phyloP scores from a whole-genome alignment of 2,329 filamentous ascomycete genomes.

The Aspergillus pseudoglaucus region DNA sequence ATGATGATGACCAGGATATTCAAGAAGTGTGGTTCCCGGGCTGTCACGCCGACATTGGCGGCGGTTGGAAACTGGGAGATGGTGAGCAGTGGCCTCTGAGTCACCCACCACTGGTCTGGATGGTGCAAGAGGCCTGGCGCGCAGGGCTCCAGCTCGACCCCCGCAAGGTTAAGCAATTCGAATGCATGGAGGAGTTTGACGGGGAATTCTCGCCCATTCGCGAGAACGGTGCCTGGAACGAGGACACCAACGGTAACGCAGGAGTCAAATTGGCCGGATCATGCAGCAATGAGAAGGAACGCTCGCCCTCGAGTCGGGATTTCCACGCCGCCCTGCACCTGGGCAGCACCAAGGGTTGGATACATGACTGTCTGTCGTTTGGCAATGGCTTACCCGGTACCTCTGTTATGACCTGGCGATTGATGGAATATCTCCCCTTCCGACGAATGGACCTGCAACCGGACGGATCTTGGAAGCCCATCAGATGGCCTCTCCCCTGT shows the following conservation, averaged over 20 bases:
- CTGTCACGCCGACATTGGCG: slow-evolving; percentile 71
- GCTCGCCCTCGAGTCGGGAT: slow-evolving; percentile 22
- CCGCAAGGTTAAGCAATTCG: slow-evolving; percentile 60
- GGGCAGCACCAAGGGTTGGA: slow-evolving; percentile 47
- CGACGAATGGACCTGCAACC: slow-evolving; percentile 68
- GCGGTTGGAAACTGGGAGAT: slow-evolving; percentile 59
- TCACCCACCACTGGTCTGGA: slow-evolving; percentile 64
- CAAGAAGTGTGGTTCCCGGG: slow-evolving; percentile 71
- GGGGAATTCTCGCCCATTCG: slow-evolving; percentile 31
- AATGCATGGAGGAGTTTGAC: slow-evolving; percentile 49
- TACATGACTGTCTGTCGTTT: slow-evolving; percentile 67
- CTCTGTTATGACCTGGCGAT: slow-evolving; percentile 62
- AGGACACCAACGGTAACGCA: slow-evolving; percentile 5
- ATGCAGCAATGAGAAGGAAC: slow-evolving; percentile 14
- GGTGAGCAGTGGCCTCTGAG: slow-evolving; percentile 56
- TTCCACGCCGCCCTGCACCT: slow-evolving; percentile 56
- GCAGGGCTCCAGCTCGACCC: slow-evolving; percentile 67
- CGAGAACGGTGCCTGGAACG: slow-evolving; percentile 8
- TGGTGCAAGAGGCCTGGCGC: slow-evolving; percentile 57
- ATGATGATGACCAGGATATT: slow-evolving; percentile 57
- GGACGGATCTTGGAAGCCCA: slow-evolving; percentile 72
- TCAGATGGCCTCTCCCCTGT: slow-evolving; percentile 70
- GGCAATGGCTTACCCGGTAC: slow-evolving; percentile 50
- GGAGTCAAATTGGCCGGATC: slow-evolving; percentile 4
- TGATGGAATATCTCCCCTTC: slow-evolving; percentile 79